Evolutionary conservation across 2,329 filamentous ascomycete species (phyloP).

Genomic region (Onygenales sp.): DNA sequence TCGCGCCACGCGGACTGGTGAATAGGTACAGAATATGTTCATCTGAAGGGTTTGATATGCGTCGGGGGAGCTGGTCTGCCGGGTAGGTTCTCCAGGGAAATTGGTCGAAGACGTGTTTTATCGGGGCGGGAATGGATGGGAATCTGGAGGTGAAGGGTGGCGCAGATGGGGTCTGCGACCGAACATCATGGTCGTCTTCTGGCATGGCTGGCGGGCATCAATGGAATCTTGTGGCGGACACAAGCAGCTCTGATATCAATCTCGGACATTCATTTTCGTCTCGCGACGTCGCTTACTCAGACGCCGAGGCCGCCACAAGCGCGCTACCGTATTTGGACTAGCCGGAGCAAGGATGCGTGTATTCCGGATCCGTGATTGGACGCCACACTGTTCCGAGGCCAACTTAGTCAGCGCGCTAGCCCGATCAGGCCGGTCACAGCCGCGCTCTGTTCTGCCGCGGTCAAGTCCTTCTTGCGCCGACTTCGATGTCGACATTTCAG

Average conservation of each 20-base stretch:
- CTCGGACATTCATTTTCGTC: background rate
- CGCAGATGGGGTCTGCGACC: constrained; percentile 3
- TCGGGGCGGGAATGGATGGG: constrained; percentile 51
- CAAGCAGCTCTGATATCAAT: background rate
- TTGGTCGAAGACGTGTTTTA: constrained; percentile 73
- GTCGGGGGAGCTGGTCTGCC: constrained; percentile 62
- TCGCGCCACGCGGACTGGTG: constrained; percentile 53
- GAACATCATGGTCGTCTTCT: constrained; percentile 12
- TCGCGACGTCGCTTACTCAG: background rate
- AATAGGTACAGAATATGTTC: constrained; percentile 68
- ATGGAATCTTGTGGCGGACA: background rate
- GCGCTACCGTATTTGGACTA: too few relatives aligned
- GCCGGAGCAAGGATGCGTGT: too few relatives aligned
- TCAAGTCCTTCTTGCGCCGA: too few relatives aligned
- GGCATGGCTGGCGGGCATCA: constrained; percentile 16
- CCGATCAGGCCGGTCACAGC: too few relatives aligned
- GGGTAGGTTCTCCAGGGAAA: constrained; percentile 73
- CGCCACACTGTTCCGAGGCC: too few relatives aligned
- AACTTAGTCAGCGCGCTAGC: too few relatives aligned
- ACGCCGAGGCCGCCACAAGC: too few relatives aligned
- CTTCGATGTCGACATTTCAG: too few relatives aligned
- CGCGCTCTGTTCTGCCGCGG: too few relatives aligned
- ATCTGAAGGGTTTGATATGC: constrained; percentile 39
- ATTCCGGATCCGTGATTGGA: too few relatives aligned
- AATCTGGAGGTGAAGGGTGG: constrained; percentile 19